phyloP scores from a whole-genome alignment of 805 yeast genomes.

The Sungouiella blattae region DNA sequence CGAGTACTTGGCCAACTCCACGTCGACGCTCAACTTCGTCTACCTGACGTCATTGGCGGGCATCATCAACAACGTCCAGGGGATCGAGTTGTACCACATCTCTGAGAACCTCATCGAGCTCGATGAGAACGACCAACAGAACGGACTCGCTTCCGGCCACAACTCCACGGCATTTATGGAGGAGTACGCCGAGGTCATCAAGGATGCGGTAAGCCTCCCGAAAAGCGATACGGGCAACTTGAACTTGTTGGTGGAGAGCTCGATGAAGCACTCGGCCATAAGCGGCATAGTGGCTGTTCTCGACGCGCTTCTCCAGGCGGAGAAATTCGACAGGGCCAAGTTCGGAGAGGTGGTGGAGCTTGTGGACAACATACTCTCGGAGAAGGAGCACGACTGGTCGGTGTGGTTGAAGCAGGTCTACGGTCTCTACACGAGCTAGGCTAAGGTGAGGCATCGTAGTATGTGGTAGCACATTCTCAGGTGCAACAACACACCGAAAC shows the following conservation, averaged over 20 bases:
- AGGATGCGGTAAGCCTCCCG: constrained; percentile 7
- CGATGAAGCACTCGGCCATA: constrained; percentile 14
- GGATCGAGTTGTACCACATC: constrained; percentile 11
- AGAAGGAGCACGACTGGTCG: constrained; percentile 13
- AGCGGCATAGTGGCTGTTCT: constrained; percentile 11
- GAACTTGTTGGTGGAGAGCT: constrained; percentile 6
- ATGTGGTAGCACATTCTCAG: too few relatives aligned
- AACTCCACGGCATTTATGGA: constrained; percentile 9
- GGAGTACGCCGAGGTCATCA: constrained; percentile 1
- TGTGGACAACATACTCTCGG: constrained; percentile 10
- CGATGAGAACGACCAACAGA: constrained; percentile 10
- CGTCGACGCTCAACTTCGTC: constrained; percentile 9
- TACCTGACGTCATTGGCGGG: constrained; percentile 15
- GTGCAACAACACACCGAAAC: too few relatives aligned
- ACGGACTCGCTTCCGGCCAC: constrained; percentile 10
- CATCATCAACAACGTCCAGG: constrained; percentile 11
- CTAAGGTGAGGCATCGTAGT: too few relatives aligned
- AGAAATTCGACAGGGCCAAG: not conserved
- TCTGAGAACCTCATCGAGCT: not conserved
- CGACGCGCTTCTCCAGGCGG: constrained; percentile 5
- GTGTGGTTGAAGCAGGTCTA: constrained; percentile 7
- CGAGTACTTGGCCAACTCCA: constrained; percentile 6
- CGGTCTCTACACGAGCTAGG: not conserved
- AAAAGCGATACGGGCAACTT: constrained; percentile 2
- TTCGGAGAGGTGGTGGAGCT: constrained; percentile 5